Conservation (phyloP, 106 monocot species). For the Acorus gramineus region DNA sequence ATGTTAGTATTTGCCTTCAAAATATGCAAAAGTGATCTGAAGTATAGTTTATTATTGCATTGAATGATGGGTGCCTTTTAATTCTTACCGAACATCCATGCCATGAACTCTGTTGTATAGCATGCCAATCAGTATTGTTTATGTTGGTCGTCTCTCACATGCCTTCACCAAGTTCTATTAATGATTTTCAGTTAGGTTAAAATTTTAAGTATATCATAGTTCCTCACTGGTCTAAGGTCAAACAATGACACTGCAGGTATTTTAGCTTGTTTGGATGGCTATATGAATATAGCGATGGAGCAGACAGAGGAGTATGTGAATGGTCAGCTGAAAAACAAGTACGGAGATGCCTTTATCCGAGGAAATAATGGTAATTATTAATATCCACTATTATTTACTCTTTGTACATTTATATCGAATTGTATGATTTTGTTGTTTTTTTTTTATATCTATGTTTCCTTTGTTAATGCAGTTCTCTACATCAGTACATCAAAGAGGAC, state of each 20-base stretch:
- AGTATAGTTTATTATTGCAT: too few species aligned
- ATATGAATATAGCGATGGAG: slow-evolving; percentile 99
- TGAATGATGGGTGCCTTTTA: too few species aligned
- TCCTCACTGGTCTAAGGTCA: too few species aligned
- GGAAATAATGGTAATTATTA: slow-evolving; percentile 80
- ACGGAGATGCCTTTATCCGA: slow-evolving; percentile 97
- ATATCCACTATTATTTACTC: not conserved
- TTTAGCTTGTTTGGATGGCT: slow-evolving; percentile 93
- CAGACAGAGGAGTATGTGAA: slow-evolving; percentile 99
- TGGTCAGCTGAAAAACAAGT: slow-evolving; percentile 96
- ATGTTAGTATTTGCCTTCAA: too few species aligned
- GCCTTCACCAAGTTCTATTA: too few species aligned
- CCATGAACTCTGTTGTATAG: too few species aligned
- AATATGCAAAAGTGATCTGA: too few species aligned
- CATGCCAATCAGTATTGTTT: too few species aligned
- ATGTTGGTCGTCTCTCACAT: too few species aligned
- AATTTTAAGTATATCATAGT: too few species aligned
- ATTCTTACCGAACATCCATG: too few species aligned
- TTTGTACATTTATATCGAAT: not conserved
- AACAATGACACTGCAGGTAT: slow-evolving; percentile 37
- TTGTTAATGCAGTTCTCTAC: slow-evolving; percentile 71
- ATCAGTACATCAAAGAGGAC: slow-evolving; percentile 83
- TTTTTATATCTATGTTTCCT: not conserved
- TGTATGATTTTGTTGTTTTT: not conserved
- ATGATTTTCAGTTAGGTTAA: too few species aligned